Conservation (phyloP, 495 filamentous ascomycete species). For the Geoglossum glabrum region DNA sequence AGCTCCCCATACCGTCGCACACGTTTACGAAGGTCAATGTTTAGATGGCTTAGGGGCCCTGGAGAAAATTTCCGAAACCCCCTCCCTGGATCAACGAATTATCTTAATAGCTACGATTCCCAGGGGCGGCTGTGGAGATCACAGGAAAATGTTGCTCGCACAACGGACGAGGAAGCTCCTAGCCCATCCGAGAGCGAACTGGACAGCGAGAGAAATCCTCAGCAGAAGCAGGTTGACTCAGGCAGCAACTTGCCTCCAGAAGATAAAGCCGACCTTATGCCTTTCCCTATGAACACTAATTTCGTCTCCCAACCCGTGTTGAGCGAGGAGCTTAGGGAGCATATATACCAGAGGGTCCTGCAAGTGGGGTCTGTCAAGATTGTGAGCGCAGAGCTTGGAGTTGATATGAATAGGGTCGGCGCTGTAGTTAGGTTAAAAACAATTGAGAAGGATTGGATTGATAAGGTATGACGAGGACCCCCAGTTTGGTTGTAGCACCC, state of each 20-base stretch:
- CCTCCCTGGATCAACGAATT: constrained; percentile 40
- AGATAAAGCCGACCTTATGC: constrained; percentile 22
- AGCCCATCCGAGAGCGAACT: constrained; percentile 8
- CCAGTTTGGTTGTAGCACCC: constrained; percentile 10
- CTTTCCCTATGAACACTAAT: constrained; percentile 56
- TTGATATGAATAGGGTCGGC: constrained; percentile 73
- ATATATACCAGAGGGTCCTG: constrained; percentile 52
- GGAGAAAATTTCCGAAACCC: constrained; percentile 36
- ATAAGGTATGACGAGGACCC: constrained; percentile 38
- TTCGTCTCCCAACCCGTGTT: constrained; percentile 60
- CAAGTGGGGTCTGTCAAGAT: constrained; percentile 44
- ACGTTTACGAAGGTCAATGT: constrained; percentile 36
- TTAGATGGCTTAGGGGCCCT: constrained; percentile 41
- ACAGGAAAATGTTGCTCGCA: constrained; percentile 7
- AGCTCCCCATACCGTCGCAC: constrained; percentile 24
- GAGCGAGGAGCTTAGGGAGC: constrained; percentile 50
- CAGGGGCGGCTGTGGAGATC: constrained; percentile 12
- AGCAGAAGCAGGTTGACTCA: not conserved
- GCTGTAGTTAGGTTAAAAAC: constrained; percentile 77
- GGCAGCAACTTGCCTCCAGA: constrained; percentile 16
- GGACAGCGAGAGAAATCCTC: constrained; percentile 9
- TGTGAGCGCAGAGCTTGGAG: constrained; percentile 55
- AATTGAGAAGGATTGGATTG: constrained; percentile 58
- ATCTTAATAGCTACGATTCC: constrained; percentile 32
- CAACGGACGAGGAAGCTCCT: constrained; percentile 4